Evolutionary conservation across 345 rosid genomes (phyloP), one percentile per base, ranked within the genome.

Genomic region (Hypericum androsaemum): DNA sequence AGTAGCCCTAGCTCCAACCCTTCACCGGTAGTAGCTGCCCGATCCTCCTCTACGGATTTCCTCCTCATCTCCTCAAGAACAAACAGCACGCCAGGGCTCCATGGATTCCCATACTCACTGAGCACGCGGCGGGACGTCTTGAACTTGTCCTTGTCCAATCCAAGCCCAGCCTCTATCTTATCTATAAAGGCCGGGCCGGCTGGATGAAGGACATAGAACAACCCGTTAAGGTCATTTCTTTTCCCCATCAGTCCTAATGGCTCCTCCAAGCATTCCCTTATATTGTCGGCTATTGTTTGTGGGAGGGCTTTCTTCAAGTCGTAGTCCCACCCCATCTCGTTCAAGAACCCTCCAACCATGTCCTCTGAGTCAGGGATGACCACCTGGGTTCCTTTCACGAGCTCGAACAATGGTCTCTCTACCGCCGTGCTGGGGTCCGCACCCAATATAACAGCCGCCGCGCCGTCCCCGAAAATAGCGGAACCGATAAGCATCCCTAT

Each of bases 1-100:
- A 55, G 13, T 3, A 55, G 48, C 7, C 59, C 50, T 28, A 38
- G 35, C 39, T 55, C 39, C 6, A 55, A 40, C 40, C 59, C 50
- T 11, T 55, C 59, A n/a, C 59, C 59, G n/a, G 59, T 35, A n/a
- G 59, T 55, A 40, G n/a, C n/a, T n/a, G 39, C 4, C 47, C 43
- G 32, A 7, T 41, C 40, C 36, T 55, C 49, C 15, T 42, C 14
- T 40, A 40, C 35, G 16, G 59, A 42, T n/a, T 28, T 43, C 50
- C 43, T 43, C 54, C 54, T 37, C 40, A 50, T 12, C 40, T 50
- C 54, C 12, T 50, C 54, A 15, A 50, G 37, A 32, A 43, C 13
- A 35, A 55, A 55, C 6, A 55, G 11, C 49, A 43, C 41, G 9
- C 47, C 35, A 1, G 41, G 12, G 3, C 49, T 35, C 6, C 47